These are phyloP conservation scores for Rhododendron griersonianum DNA, from an alignment of 148 eudicot genomes.

Conservation along the genomic window DNA sequence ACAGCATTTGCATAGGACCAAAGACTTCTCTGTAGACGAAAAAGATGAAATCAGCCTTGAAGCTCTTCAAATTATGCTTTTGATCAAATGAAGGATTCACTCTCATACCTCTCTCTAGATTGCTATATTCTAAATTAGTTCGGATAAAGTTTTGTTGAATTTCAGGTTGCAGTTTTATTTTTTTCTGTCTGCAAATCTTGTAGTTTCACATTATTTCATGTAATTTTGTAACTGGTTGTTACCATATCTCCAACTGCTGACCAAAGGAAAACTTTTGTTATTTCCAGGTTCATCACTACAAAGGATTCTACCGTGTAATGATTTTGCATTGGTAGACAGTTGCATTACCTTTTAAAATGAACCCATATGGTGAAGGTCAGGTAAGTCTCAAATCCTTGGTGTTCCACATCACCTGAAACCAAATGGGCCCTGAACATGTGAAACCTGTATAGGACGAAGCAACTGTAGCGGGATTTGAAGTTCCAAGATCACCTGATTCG, in stretches of 20 bases:
- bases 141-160: neutral
- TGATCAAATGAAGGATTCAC: neutral
- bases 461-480: constrained; percentile 84
- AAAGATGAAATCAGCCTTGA: neutral
- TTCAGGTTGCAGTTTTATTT: neutral
- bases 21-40: neutral
- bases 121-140: neutral
- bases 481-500: constrained; percentile 71
- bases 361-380: constrained; percentile 30
- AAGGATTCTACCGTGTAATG: neutral
- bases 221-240: neutral
- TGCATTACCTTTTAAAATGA: constrained; percentile 19
- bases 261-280: neutral
- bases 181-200: neutral
- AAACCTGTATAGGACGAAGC: constrained; percentile 39
- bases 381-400: constrained; percentile 19
- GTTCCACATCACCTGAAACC: neutral
- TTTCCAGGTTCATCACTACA: constrained; percentile 8
- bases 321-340: neutral
- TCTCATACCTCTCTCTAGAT: neutral
- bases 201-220: neutral
- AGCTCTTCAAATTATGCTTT: neutral
- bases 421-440: neutral
- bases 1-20: neutral
- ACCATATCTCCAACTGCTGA: constrained; percentile 5